Conservation (phyloP, 345 rosid genomes). For the thale cress (Arabidopsis thaliana) region TAIR10.1 NC_003074.8:4211001-4211500, state of each 20-base stretch:
- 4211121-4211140: conserved; percentile 78
- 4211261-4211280: conserved; percentile 82
- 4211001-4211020: conserved; percentile 59
- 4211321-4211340: conserved; percentile 37
- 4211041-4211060: conserved; percentile 63
- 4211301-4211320: conserved; percentile 44
- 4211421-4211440: conserved; percentile 71
- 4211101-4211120: conserved; percentile 50
- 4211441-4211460: conserved; percentile 63
- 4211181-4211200: conserved; percentile 62
- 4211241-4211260: conserved; percentile 67
- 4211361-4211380: conserved; percentile 35
- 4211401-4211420: conserved; percentile 46
- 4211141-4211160: conserved; percentile 85
- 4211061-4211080: conserved; percentile 58
- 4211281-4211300: conserved; percentile 71
- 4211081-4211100: conserved; percentile 50
- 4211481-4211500: conserved; percentile 73
- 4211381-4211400: conserved; percentile 58
- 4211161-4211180: conserved; percentile 66
- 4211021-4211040: conserved; percentile 54
- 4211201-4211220: conserved; percentile 73
- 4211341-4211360: conserved; percentile 43
- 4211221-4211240: conserved; percentile 68
- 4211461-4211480: conserved; percentile 61